Evolutionary conservation across 306 rosid genomes (phyloP).

Genomic region (Cicer chorassanicum): DNA sequence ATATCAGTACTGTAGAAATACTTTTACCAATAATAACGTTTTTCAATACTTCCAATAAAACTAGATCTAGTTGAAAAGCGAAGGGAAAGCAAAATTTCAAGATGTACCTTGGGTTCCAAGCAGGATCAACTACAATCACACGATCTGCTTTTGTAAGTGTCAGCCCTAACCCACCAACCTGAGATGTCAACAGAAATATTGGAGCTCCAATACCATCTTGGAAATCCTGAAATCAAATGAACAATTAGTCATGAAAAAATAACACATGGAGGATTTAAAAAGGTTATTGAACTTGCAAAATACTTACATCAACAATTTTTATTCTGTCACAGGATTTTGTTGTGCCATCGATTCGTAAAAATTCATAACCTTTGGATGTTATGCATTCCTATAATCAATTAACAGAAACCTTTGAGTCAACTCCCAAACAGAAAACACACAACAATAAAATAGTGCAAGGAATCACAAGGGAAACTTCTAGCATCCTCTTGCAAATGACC

Average conservation of each 20-base stretch:
- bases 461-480: conserved; percentile 26
- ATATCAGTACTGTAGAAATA: background rate
- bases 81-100: conserved; percentile 20
- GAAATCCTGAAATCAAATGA: conserved; percentile 65
- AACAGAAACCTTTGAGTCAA: conserved; percentile 14
- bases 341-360: conserved; percentile 88
- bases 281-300: background rate
- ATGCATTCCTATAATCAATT: conserved; percentile 65
- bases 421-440: conserved; percentile 12
- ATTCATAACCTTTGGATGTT: conserved; percentile 60
- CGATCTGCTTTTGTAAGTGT: conserved; percentile 97
- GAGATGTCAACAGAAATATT: conserved; percentile 93
- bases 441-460: conserved; percentile 18
- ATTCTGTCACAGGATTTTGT: conserved; percentile 82
- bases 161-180: conserved; percentile 97
- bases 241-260: conserved; percentile 20
- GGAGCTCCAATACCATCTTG: conserved; percentile 83
- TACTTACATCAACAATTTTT: conserved; percentile 77
- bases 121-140: conserved; percentile 98
- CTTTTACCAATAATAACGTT: background rate
- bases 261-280: background rate
- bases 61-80: background rate
- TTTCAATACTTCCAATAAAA: background rate
- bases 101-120: conserved; percentile 95
- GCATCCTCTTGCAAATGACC: conserved; percentile 2